These are phyloP conservation scores for Aspergillus sp. DNA, from an alignment of 2,329 filamentous ascomycete species.

Conservation along the genomic window DNA sequence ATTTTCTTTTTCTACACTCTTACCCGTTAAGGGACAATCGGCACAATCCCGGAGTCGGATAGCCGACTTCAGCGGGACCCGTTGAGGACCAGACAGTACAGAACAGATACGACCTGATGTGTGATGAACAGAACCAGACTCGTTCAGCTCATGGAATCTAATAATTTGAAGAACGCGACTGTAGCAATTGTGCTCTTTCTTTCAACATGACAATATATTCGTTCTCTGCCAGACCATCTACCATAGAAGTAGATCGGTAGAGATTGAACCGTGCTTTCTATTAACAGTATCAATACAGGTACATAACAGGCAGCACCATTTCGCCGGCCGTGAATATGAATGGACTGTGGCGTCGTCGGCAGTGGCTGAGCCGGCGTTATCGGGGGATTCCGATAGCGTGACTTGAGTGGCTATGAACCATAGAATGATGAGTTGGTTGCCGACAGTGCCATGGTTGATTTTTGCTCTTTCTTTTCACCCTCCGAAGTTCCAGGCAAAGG, in stretches of 20 bases:
- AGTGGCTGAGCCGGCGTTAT: background rate
- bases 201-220: too few relatives aligned
- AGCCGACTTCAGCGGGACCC: constrained; percentile 1
- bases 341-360: background rate
- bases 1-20: background rate
- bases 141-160: background rate
- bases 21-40: background rate
- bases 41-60: background rate
- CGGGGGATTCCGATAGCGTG: too few relatives aligned
- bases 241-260: too few relatives aligned
- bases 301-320: background rate
- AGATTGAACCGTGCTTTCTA: too few relatives aligned
- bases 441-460: background rate
- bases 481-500: too few relatives aligned
- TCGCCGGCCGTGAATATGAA: background rate
- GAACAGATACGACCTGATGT: constrained; percentile 13
- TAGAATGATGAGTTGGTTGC: background rate
- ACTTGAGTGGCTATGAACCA: too few relatives aligned
- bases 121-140: constrained; percentile 14
- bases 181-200: background rate
- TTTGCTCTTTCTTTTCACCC: background rate
- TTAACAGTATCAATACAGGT: too few relatives aligned
- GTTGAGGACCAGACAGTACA: too few relatives aligned
- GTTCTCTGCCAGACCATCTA: too few relatives aligned
- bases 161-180: background rate